phyloP scores from a whole-genome alignment of 1,139 yeast genomes.

The Nakaseomyces nivariensis region DNA sequence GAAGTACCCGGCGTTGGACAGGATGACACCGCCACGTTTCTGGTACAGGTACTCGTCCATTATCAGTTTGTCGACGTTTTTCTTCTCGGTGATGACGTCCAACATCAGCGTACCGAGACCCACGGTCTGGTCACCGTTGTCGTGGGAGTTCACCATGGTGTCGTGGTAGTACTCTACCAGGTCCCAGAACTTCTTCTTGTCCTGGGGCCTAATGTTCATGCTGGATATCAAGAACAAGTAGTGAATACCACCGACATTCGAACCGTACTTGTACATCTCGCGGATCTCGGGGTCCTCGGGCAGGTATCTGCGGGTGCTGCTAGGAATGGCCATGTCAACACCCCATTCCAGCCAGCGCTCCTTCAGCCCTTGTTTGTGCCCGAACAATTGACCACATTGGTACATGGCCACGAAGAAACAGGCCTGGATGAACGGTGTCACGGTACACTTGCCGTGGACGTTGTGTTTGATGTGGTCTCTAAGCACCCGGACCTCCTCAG shows the following conservation, averaged over 20 bases:
- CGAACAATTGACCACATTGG: slow-evolving; percentile 6
- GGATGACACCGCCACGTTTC: slow-evolving; percentile 18
- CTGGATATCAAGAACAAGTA: slow-evolving; percentile 18
- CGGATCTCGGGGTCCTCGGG: slow-evolving; percentile 12
- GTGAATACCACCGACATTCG: slow-evolving; percentile 22
- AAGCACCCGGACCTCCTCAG: slow-evolving; percentile 9
- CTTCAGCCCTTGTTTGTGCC: slow-evolving; percentile 12
- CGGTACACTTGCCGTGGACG: slow-evolving; percentile 12
- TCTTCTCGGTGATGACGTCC: slow-evolving; percentile 11
- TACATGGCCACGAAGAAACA: slow-evolving; percentile 14
- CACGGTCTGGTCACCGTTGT: slow-evolving; percentile 12
- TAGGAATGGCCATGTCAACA: slow-evolving; percentile 19
- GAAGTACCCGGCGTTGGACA: slow-evolving; percentile 21
- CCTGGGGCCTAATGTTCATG: slow-evolving; percentile 10
- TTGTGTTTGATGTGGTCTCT: slow-evolving; percentile 9
- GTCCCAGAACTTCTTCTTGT: slow-evolving; percentile 14
- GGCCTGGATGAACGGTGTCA: slow-evolving; percentile 24
- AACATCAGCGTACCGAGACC: slow-evolving; percentile 20
- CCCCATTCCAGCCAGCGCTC: slow-evolving; percentile 14
- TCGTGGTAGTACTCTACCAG: slow-evolving; percentile 16
- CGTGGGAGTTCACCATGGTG: slow-evolving; percentile 8
- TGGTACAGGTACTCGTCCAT: slow-evolving; percentile 12
- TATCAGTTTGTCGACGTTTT: slow-evolving; percentile 18
- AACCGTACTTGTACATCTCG: slow-evolving; percentile 17
- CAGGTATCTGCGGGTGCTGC: slow-evolving; percentile 13